These are phyloP conservation scores for Marasmius sp. DNA, from an alignment of 1,284 basidiomycete genomes.

Conservation along the genomic window DNA sequence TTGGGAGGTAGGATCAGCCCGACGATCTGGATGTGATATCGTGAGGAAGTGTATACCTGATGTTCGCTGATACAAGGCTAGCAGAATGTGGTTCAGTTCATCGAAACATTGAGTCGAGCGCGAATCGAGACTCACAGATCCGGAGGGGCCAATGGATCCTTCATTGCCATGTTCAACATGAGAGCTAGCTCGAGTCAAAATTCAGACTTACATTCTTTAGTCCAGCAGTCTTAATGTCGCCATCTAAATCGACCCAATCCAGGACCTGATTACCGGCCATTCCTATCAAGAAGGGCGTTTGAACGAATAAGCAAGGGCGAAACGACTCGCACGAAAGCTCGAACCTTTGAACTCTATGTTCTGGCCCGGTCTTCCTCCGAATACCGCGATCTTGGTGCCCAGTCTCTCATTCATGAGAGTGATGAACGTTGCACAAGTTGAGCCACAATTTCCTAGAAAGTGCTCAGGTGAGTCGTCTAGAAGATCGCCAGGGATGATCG, in stretches of 20 bases:
- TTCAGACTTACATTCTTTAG: conserved; percentile 47
- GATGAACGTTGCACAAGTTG: conserved; percentile 65
- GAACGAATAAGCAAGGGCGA: neutral
- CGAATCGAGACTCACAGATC: conserved; percentile 43
- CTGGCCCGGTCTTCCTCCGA: conserved; percentile 58
- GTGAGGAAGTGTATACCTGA: conserved; percentile 33
- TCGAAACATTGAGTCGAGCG: neutral
- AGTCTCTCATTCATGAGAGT: conserved; percentile 63
- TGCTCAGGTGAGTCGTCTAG: conserved; percentile 22
- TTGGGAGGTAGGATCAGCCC: neutral
- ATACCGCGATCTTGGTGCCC: conserved; percentile 54
- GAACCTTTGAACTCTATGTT: conserved; percentile 57
- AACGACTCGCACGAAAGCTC: neutral
- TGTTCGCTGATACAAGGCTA: conserved; percentile 51
- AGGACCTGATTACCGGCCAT: conserved; percentile 69
- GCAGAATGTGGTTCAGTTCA: neutral
- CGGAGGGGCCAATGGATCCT: conserved; percentile 63
- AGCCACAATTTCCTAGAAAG: conserved; percentile 55
- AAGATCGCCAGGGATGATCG: too few species aligned
- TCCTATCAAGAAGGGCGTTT: conserved; percentile 31
- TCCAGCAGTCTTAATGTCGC: conserved; percentile 63
- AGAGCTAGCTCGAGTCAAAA: neutral
- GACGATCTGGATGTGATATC: neutral
- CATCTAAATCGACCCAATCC: conserved; percentile 62
- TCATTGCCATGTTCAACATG: neutral